phyloP scores from a whole-genome alignment of 768 basidiomycete species.

The Leccinum barrowsii region DNA sequence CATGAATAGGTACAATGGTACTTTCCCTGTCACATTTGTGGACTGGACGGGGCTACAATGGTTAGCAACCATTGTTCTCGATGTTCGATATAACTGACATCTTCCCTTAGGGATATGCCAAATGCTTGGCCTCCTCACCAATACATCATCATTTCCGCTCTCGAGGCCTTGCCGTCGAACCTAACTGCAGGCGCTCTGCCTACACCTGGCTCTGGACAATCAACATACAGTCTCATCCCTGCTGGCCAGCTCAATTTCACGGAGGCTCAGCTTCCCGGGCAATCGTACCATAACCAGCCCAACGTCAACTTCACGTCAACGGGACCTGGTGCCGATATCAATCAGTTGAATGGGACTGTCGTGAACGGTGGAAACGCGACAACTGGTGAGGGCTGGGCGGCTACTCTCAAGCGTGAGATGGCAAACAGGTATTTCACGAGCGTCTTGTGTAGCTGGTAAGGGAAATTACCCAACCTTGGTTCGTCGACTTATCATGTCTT shows the following conservation, averaged over 20 bases:
- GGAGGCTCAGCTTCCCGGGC: constrained; percentile 70
- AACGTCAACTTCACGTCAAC: constrained; percentile 47
- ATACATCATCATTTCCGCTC: constrained; percentile 74
- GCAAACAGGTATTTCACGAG: constrained; percentile 85
- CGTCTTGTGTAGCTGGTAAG: constrained; percentile 85
- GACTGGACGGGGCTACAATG: constrained; percentile 75
- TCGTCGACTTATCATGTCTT: background rate
- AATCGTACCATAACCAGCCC: constrained; percentile 44
- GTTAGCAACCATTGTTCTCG: constrained; percentile 33
- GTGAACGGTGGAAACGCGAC: constrained; percentile 66
- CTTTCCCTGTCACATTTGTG: constrained; percentile 76
- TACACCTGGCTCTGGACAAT: constrained; percentile 44
- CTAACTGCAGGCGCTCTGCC: constrained; percentile 59
- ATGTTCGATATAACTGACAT: background rate
- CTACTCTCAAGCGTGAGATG: constrained; percentile 61
- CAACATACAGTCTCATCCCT: constrained; percentile 68
- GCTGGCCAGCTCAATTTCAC: constrained; percentile 74
- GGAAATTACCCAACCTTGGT: background rate
- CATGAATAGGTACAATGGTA: constrained; percentile 83
- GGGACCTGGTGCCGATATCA: constrained; percentile 61
- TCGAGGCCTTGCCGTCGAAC: constrained; percentile 70
- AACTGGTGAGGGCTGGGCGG: constrained; percentile 61
- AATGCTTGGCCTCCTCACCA: constrained; percentile 88
- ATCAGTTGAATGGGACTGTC: constrained; percentile 50
- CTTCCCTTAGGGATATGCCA: constrained; percentile 64